phyloP scores from a whole-genome alignment of 371 early-diverging fungal genomes.

The Hamiltosporidium magnivora region DNA sequence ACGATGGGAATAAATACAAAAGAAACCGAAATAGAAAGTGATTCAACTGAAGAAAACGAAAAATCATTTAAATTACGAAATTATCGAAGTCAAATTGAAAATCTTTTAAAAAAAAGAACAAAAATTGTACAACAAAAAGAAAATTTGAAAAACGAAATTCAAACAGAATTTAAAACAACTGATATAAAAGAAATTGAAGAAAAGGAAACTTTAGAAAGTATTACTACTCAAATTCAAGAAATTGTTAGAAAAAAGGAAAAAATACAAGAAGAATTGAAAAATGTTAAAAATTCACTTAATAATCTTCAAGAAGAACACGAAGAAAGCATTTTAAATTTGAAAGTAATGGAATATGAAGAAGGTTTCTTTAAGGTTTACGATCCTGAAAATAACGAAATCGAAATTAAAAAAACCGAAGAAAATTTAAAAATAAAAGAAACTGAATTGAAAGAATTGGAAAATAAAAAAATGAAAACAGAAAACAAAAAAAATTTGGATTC shows the following conservation, averaged over 20 bases:
- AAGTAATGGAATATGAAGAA: not conserved
- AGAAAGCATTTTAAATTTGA: not conserved
- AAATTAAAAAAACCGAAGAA: not conserved
- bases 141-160: not conserved
- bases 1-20: not conserved
- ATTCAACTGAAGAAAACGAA: constrained; percentile 6
- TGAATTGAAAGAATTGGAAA: not conserved
- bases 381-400: not conserved
- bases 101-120: not conserved
- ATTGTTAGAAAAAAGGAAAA: not conserved
- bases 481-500: not conserved
- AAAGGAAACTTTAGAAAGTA: too few species aligned
- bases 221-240: too few species aligned
- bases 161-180: constrained; percentile 9
- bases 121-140: not conserved
- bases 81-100: not conserved
- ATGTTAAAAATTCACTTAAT: not conserved
- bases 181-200: constrained; percentile 3
- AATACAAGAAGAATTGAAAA: constrained; percentile 4
- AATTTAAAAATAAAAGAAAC: not conserved
- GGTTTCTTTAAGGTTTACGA: not conserved
- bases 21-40: constrained; percentile 15
- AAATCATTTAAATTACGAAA: not conserved
- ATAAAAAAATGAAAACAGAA: constrained; percentile 1
- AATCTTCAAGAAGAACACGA: constrained; percentile 13